Percentiles rank a stretch among this genome's conserved stretches.
Conservation (phyloP, 805 yeast genomes). For the Candida cerambycidarum region DNA sequence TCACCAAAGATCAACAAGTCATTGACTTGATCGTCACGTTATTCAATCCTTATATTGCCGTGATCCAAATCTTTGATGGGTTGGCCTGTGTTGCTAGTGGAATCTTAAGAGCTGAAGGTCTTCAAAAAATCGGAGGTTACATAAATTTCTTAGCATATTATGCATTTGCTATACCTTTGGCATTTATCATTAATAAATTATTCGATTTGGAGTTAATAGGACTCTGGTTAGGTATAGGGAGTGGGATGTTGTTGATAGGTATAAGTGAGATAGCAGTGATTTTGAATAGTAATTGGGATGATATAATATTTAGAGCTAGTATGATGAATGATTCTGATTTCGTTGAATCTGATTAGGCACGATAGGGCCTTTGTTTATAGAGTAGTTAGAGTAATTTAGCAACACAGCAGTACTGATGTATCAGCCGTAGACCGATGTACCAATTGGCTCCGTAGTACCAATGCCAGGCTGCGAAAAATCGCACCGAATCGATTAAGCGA, state of each 20-base stretch:
- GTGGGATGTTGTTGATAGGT: constrained; percentile 60
- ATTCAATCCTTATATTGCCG: constrained; percentile 60
- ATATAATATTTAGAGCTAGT: constrained; percentile 38
- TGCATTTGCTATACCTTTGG: constrained; percentile 66
- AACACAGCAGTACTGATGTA: too few species aligned
- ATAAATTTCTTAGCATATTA: constrained; percentile 73
- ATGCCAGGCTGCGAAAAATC: too few species aligned
- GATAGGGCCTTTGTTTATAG: too few species aligned
- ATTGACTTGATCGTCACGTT: constrained; percentile 48
- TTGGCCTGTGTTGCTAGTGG: constrained; percentile 72
- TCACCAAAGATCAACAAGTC: constrained; percentile 64
- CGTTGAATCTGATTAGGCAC: constrained; percentile 4
- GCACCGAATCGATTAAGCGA: too few species aligned
- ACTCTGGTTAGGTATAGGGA: constrained; percentile 72
- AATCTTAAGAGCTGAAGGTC: constrained; percentile 71
- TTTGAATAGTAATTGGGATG: constrained; percentile 52
- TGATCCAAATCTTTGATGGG: constrained; percentile 69
- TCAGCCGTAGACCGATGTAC: too few species aligned
- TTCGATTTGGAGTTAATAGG: constrained; percentile 54
- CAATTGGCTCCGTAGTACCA: too few species aligned
- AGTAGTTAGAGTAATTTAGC: too few species aligned
- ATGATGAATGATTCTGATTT: constrained; percentile 10
- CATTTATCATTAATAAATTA: constrained; percentile 51
- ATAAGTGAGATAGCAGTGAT: constrained; percentile 48
- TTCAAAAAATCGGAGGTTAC: constrained; percentile 70